phyloP scores from a whole-genome alignment of 495 filamentous ascomycete species.

The Penicillium goetzii region DNA sequence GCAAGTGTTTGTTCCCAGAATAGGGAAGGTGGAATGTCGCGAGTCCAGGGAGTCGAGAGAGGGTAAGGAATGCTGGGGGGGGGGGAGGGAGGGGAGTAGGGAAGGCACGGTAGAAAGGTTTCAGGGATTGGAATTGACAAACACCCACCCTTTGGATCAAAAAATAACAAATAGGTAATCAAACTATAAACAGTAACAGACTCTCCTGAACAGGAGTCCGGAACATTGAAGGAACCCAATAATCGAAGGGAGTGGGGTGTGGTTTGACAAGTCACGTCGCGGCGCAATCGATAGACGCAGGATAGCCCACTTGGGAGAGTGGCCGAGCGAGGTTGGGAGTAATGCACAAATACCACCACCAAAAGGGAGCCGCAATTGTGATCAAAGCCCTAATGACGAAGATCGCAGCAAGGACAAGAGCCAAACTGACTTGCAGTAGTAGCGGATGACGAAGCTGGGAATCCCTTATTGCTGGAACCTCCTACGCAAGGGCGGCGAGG shows the following conservation, averaged over 20 bases:
- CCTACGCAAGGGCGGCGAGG: constrained; percentile 42
- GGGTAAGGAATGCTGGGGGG: constrained; percentile 42
- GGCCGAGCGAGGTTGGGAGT: constrained; percentile 23
- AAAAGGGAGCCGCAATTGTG: constrained; percentile 4
- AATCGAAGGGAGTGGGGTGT: background rate
- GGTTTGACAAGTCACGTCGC: constrained; percentile 25
- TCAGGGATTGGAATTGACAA: constrained; percentile 11
- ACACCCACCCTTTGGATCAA: constrained; percentile 22
- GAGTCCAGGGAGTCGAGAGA: constrained; percentile 31
- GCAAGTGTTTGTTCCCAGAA: constrained; percentile 9
- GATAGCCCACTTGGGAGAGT: constrained; percentile 11
- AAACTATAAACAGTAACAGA: constrained; percentile 38
- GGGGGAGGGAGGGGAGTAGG: constrained; percentile 14
- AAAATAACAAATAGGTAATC: constrained; percentile 19
- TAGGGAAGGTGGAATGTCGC: constrained; percentile 33
- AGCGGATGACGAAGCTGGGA: constrained; percentile 25
- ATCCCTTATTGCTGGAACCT: constrained; percentile 14
- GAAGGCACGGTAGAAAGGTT: constrained; percentile 4
- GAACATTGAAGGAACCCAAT: constrained; percentile 25
- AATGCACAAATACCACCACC: constrained; percentile 11
- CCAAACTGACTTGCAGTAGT: constrained; percentile 23
- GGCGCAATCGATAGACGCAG: constrained; percentile 19
- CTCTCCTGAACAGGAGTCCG: constrained; percentile 23
- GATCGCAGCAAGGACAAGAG: constrained; percentile 43
- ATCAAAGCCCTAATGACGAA: constrained; percentile 25